A percentile compares a stretch with the other conserved stretches of the same genome.
phyloP scores from a whole-genome alignment of 495 filamentous ascomycete genomes.

The Entonaema liquescens region DNA sequence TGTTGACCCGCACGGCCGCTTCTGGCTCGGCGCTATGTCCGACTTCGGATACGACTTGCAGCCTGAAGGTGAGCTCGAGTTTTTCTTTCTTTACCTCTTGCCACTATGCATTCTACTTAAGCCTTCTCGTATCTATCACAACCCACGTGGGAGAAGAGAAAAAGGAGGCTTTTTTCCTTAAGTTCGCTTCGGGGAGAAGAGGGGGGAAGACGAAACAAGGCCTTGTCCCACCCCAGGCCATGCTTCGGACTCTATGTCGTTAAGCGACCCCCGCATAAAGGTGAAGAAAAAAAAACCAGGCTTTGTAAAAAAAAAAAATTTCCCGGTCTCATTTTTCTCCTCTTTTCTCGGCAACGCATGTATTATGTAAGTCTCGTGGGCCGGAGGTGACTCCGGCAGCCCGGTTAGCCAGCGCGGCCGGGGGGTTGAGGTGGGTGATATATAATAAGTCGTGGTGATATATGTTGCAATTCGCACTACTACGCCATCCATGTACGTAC shows the following conservation, averaged over 20 bases:
- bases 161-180: neutral
- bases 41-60: slow-evolving; percentile 66
- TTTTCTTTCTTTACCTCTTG: neutral
- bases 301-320: neutral
- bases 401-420: slow-evolving; percentile 1
- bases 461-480: slow-evolving; percentile 20
- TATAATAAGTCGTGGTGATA: slow-evolving; percentile 8
- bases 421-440: neutral
- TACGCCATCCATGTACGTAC: slow-evolving; percentile 23
- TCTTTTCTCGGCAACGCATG: slow-evolving; percentile 9
- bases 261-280: neutral
- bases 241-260: neutral
- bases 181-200: neutral
- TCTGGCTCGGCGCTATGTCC: slow-evolving; percentile 92
- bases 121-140: neutral
- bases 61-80: slow-evolving; percentile 59
- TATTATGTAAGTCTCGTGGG: neutral
- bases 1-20: slow-evolving; percentile 80
- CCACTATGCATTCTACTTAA: no score
- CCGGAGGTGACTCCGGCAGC: slow-evolving; percentile 20
- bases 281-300: neutral
- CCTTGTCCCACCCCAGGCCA: slow-evolving; percentile 5
- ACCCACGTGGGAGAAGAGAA: neutral
- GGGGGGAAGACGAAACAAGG: slow-evolving; percentile 14
- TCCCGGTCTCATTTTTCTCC: neutral